A percentile compares a stretch with the other conserved stretches of the same genome.
phyloP scores from a whole-genome alignment of 306 rosid genomes.

The Prosopis cineraria region DNA sequence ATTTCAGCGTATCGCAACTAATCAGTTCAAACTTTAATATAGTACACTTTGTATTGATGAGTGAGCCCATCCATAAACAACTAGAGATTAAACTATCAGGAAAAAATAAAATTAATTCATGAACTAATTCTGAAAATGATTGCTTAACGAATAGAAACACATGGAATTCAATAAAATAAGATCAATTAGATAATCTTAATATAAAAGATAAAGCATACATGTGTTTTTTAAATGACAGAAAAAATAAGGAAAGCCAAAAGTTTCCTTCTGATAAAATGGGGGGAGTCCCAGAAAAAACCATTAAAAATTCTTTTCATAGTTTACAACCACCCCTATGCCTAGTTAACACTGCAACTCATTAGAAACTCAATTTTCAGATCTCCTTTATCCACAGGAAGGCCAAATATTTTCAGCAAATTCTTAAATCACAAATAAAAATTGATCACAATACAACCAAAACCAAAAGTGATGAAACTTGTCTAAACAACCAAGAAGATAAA shows the following conservation, averaged over 20 bases:
- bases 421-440: constrained; percentile 15
- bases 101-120: neutral
- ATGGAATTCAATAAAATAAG: neutral
- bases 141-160: neutral
- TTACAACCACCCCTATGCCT: neutral
- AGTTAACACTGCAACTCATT: neutral
- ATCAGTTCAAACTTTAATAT: neutral
- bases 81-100: neutral
- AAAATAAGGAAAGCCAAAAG: constrained; percentile 5
- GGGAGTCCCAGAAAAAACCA: neutral
- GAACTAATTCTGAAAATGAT: neutral
- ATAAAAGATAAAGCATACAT: neutral
- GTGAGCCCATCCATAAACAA: neutral
- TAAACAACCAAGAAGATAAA: constrained; percentile 7
- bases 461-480: constrained; percentile 14
- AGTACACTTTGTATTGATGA: neutral
- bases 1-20: neutral
- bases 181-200: neutral
- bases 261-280: neutral
- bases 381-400: neutral
- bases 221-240: neutral
- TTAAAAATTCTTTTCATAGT: neutral
- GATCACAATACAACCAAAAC: constrained; percentile 14
- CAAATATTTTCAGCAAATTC: neutral
- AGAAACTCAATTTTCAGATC: constrained; percentile 4